Evolutionary conservation across 306 rosid species (phyloP), one percentile per base, ranked within the genome.

Genomic region (Castanea crenata): DNA sequence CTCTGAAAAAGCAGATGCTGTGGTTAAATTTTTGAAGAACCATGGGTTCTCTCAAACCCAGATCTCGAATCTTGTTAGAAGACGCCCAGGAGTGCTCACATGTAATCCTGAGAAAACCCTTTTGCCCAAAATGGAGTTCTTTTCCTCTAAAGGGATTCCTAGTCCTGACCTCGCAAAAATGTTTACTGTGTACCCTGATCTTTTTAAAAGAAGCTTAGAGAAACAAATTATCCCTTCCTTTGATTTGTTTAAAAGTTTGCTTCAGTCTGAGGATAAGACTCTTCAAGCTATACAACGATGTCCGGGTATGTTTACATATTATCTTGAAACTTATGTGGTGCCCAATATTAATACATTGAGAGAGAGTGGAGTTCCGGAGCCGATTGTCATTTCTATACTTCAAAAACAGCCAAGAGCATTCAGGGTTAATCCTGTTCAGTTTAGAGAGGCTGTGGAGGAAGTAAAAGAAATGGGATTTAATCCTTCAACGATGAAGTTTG

Each of bases 121-220:
- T 44, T 65, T 59, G 15, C 89, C 87, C 20, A 88, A 88, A 31
- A 5, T 88, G 51, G n/a, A 70, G 16, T 88, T 88, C 61, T 67
- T 88, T 49, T 49, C 35, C 27, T 71, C 85, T 14, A 85, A 82
- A 76, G 89, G 91, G 54, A 51, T 82, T 62, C 79, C 89, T 1
- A 65, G 44, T 2, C 70, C 82, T 13, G 85, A 88, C 13, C 35
- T 85, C 11, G 41, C 79, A 4, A 76, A 63, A 16, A 74, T 74
- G 7, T 5, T 81, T 0, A 20, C 83, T 5, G 73, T 1, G 20
- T 73, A 46, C 4, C 89, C 86, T 0, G 5, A 0, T 1, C 15
- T 79, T 41, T 81, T 84, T 8, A 2, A 16, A 11, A 6, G 41
- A 20, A 79, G 86, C 77, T 85, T 85, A 58, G 46, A 76, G 12